These are phyloP conservation scores for Cladosporium sp. DNA, from an alignment of 2,329 filamentous ascomycete genomes.

Conservation along the genomic window DNA sequence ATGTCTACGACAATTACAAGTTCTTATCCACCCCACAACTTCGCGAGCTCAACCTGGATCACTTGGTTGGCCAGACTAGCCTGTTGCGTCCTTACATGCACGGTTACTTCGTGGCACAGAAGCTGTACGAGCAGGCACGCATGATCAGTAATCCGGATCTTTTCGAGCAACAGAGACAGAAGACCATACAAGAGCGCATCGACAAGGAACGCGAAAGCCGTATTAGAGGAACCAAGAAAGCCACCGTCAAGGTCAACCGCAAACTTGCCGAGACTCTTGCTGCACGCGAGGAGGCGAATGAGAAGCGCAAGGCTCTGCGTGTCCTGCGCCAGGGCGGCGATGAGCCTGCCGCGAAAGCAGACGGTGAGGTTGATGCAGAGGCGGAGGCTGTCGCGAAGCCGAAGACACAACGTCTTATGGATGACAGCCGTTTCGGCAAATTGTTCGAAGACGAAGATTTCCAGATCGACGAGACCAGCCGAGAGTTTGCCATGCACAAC, in stretches of 20 bases:
- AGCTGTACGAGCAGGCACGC: constrained; percentile 90
- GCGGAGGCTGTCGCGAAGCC: constrained; percentile 33
- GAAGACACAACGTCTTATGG: constrained; percentile 58
- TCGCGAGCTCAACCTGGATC: constrained; percentile 78
- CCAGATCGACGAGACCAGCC: constrained; percentile 81
- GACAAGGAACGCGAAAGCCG: constrained; percentile 94
- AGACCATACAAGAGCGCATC: constrained; percentile 90
- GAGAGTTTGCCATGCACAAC: constrained; percentile 86
- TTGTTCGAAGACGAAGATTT: constrained; percentile 95
- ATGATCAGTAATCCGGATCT: constrained; percentile 92
- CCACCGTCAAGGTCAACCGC: constrained; percentile 86
- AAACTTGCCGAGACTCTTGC: constrained; percentile 63
- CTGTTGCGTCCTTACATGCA: constrained; percentile 97
- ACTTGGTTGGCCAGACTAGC: constrained; percentile 87
- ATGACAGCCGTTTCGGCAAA: constrained; percentile 81
- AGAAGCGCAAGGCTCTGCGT: constrained; percentile 47
- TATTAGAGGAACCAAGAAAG: constrained; percentile 92
- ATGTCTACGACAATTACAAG: constrained; percentile 98
- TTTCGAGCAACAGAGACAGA: constrained; percentile 87
- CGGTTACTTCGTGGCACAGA: constrained; percentile 94
- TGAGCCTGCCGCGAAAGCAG: constrained; percentile 39
- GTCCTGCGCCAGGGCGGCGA: constrained; percentile 62
- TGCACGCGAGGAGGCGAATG: constrained; percentile 68
- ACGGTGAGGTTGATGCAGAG: constrained; percentile 53
- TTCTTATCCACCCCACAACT: constrained; percentile 90